Conservation (phyloP, 2,329 filamentous ascomycete genomes). For the Delphinella strobiligena region DNA sequence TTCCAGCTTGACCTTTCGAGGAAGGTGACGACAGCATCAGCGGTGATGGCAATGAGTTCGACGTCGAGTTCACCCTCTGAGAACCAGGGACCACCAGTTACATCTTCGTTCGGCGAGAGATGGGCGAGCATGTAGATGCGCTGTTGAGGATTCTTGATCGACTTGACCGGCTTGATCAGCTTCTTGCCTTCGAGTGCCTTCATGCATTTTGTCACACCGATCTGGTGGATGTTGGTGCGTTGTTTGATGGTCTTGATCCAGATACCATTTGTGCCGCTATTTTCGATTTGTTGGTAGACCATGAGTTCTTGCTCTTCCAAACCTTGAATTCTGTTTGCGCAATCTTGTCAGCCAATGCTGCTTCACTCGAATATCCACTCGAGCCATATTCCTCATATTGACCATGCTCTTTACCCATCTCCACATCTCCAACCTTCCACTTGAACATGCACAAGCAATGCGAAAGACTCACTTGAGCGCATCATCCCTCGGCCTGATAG, state of each 20-base stretch:
- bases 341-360: conserved; percentile 14
- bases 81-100: conserved; percentile 91
- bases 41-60: conserved; percentile 70
- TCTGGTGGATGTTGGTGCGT: conserved; percentile 72
- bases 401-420: not conserved
- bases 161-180: conserved; percentile 81
- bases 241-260: conserved; percentile 81
- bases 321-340: conserved; percentile 24
- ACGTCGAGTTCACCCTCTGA: conserved; percentile 83
- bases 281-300: conserved; percentile 41
- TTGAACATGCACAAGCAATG: not conserved
- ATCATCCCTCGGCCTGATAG: conserved; percentile 9
- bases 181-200: conserved; percentile 73
- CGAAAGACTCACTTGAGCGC: conserved; percentile 9
- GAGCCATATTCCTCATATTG: too few relatives aligned
- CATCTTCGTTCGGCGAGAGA: conserved; percentile 74
- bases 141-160: conserved; percentile 77
- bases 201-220: conserved; percentile 65
- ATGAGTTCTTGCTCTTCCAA: conserved; percentile 61
- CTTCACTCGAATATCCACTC: not conserved
- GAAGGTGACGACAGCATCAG: conserved; percentile 59
- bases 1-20: conserved; percentile 64
- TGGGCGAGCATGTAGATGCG: conserved; percentile 93
- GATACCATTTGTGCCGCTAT: conserved; percentile 31
- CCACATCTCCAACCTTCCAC: not conserved